Evolutionary conservation across 192 early-diverging fungal species (phyloP).

Genomic region (Allomyces macrogynus): DNA sequence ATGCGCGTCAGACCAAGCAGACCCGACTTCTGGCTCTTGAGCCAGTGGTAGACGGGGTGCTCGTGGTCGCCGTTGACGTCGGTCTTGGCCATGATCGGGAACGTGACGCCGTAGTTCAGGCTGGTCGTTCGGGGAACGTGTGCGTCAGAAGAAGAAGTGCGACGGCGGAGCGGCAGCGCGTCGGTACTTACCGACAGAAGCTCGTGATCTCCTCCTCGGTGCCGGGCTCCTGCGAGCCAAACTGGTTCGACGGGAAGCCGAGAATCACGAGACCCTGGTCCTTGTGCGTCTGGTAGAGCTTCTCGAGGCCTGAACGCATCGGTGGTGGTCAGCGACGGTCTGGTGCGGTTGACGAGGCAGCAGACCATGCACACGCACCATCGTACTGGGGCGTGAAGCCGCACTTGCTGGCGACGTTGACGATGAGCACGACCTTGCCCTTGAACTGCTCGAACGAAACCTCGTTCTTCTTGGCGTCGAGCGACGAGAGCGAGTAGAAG

Average conservation of each 20-base stretch:
- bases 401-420: slow-evolving; percentile 84
- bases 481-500: slow-evolving; percentile 30
- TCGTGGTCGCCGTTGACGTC: slow-evolving; percentile 60
- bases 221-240: slow-evolving; percentile 49
- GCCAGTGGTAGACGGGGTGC: slow-evolving; percentile 34
- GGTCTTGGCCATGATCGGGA: slow-evolving; percentile 72
- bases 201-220: neutral
- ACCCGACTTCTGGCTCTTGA: slow-evolving; percentile 33
- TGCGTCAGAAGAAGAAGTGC: too few species aligned
- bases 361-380: slow-evolving; percentile 2
- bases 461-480: slow-evolving; percentile 24
- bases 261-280: slow-evolving; percentile 57
- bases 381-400: slow-evolving; percentile 65
- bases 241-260: slow-evolving; percentile 88
- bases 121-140: too few species aligned
- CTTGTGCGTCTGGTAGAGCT: slow-evolving; percentile 41
- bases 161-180: too few species aligned
- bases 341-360: too few species aligned
- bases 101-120: slow-evolving; percentile 53
- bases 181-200: neutral
- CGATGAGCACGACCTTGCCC: slow-evolving; percentile 61
- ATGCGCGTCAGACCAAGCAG: slow-evolving; percentile 15
- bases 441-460: slow-evolving; percentile 30
- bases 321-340: too few species aligned
- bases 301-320: slow-evolving; percentile 21